A percentile compares a stretch with the other conserved stretches of the same genome.
Evolutionary conservation across 169 alveolate species (phyloP).

Genomic region (Plasmodium yoelii): DNA sequence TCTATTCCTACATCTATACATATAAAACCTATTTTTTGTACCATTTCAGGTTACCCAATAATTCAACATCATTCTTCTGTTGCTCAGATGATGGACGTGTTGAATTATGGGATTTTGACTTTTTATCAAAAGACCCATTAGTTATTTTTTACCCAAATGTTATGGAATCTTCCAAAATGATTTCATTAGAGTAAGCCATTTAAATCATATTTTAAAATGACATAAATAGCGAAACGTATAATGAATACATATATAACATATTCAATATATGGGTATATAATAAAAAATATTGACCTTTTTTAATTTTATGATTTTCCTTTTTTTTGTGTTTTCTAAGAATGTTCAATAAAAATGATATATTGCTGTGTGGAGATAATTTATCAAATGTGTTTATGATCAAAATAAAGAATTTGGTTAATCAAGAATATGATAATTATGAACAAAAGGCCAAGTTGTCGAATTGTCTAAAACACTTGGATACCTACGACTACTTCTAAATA

Average conservation of each 20-base stretch:
- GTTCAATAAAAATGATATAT: slow-evolving; percentile 55
- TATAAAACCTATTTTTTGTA: not conserved
- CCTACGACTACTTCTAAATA: slow-evolving; percentile 65
- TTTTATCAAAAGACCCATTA: slow-evolving; percentile 72
- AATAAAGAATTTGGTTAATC: slow-evolving; percentile 56
- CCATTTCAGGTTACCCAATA: slow-evolving; percentile 55
- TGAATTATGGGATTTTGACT: slow-evolving; percentile 74
- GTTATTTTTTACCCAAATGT: slow-evolving; percentile 62
- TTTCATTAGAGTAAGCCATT: slow-evolving; percentile 33
- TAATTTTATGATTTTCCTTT: not conserved
- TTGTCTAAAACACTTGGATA: slow-evolving; percentile 55
- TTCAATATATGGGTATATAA: too few species aligned
- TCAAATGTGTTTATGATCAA: slow-evolving; percentile 68
- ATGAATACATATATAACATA: too few species aligned
- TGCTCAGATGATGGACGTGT: slow-evolving; percentile 75
- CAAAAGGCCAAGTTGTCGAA: slow-evolving; percentile 58
- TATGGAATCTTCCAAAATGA: slow-evolving; percentile 53
- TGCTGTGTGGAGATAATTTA: slow-evolving; percentile 65
- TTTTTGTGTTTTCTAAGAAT: slow-evolving; percentile 23
- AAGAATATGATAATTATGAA: slow-evolving; percentile 42
- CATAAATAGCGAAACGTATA: not conserved
- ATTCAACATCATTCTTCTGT: slow-evolving; percentile 73
- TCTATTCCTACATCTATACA: not conserved
- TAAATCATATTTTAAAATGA: not conserved
- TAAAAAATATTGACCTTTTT: too few species aligned